phyloP scores from a whole-genome alignment of 75 land plant species.

The Picea sitchensis region DNA sequence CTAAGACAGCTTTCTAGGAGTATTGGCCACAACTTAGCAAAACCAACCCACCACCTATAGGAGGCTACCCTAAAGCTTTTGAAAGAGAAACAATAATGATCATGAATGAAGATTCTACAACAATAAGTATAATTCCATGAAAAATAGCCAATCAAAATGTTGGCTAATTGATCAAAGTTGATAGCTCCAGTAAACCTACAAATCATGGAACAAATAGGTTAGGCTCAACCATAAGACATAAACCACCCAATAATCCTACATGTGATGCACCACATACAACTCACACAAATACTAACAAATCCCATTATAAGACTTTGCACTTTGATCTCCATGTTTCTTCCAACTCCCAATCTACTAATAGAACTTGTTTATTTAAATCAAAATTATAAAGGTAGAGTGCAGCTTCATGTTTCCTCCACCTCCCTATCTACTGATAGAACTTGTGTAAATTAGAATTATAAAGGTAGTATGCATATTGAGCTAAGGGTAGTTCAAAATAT shows the following conservation, averaged over 20 bases:
- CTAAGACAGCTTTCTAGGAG: neutral
- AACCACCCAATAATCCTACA: neutral
- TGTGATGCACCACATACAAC: neutral
- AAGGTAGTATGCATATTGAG: no score
- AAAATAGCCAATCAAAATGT: neutral
- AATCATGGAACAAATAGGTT: neutral
- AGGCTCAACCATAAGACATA: neutral
- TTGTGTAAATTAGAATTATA: no score
- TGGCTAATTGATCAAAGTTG: neutral
- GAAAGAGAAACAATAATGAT: neutral
- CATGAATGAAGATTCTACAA: neutral
- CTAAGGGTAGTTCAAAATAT: neutral
- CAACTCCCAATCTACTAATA: neutral
- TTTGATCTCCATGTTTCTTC: neutral
- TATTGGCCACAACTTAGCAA: neutral
- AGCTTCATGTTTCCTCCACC: no score
- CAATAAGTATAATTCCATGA: neutral
- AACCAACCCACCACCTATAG: neutral
- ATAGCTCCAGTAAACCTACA: neutral
- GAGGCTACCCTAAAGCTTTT: neutral
- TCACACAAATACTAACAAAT: neutral
- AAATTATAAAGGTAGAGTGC: no score
- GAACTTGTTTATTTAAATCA: neutral
- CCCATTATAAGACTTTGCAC: neutral
- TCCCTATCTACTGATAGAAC: no score